Evolutionary conservation across 1,139 yeast genomes (phyloP).

Genomic region (Debaryomyces coudertii): DNA sequence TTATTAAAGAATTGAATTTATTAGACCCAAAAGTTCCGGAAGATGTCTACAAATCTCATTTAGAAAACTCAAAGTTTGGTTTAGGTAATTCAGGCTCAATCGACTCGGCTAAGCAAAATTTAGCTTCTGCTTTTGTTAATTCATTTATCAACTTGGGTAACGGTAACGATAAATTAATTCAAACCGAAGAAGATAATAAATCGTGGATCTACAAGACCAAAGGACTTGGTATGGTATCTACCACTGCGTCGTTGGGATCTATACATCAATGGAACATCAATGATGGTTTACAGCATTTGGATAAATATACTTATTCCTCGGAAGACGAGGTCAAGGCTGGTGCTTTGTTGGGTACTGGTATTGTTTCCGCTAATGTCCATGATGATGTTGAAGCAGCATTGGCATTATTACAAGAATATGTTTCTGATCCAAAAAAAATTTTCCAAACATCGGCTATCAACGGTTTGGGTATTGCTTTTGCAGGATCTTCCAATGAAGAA

Average conservation of each 20-base stretch:
- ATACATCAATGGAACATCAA: slow-evolving; percentile 89
- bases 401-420: slow-evolving; percentile 81
- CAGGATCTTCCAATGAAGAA: slow-evolving; percentile 90
- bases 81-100: slow-evolving; percentile 61
- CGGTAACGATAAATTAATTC: slow-evolving; percentile 80
- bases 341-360: slow-evolving; percentile 93
- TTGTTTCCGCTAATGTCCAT: slow-evolving; percentile 91
- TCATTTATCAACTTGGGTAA: slow-evolving; percentile 90
- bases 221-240: slow-evolving; percentile 90
- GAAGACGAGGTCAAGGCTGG: slow-evolving; percentile 94
- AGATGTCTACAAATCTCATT: slow-evolving; percentile 89
- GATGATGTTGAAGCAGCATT: slow-evolving; percentile 95
- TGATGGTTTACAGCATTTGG: slow-evolving; percentile 88
- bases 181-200: slow-evolving; percentile 70
- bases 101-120: slow-evolving; percentile 93
- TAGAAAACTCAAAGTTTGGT: slow-evolving; percentile 69
- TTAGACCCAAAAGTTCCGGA: slow-evolving; percentile 92
- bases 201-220: slow-evolving; percentile 93
- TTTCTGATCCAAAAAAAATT: slow-evolving; percentile 51
- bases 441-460: slow-evolving; percentile 81
- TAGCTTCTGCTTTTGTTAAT: slow-evolving; percentile 94
- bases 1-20: slow-evolving; percentile 84
- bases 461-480: slow-evolving; percentile 93
- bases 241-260: slow-evolving; percentile 91
- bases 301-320: slow-evolving; percentile 82